Base-by-base conservation (phyloP, 495 filamentous ascomycete genomes). In the Daldinia childiae region DNA sequence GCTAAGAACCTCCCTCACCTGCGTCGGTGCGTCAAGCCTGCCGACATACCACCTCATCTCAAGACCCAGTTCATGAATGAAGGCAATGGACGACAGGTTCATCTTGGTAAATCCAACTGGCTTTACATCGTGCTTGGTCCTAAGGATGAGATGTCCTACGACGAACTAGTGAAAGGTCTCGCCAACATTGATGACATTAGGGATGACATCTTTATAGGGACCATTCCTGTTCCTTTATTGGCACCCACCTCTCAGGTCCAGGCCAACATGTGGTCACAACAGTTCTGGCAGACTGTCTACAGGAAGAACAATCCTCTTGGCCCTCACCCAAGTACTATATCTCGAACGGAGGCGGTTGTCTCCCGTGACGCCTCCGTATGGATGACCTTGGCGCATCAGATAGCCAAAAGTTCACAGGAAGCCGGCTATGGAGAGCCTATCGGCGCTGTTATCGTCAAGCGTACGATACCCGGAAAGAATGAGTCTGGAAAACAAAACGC, bases 211-310 rank as follows among this genome's bases (percentile, higher is more conserved):
- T 82, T 83, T 61, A 65, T 87, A 21, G 77, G 73, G 51, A 82
- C 81, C 9, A 84, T 91, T 19, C 81, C 84, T 3, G 88, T 98
- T 19, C 95, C 95, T 17, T 82, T 90, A 43, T 81, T 91, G 12
- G 86, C 93, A 27, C 94, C 95, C 0, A 90, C 90, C 24, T 94
- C 90, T 19, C 78, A 85, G 21, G 77, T 87, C 11, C 92, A 97
- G 81, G 93, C 95, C 5, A 84, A 88, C 8, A 78, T 84, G 77
- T 97, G 93, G 93, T 89, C 87, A 32, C 81, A 86, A 27, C 84
- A 86, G 29, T 91, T 93, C 76, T 99, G 95, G 95, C 96, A 95
- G 0, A 89, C 91, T 5, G 84, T 93, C 7, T 98, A 96, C 82
- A 93, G 94, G 63, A 90, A 90, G 74, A 90, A 87, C 66, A 93